These are phyloP conservation scores for Plasmodium ovale DNA, from an alignment of 169 alveolate species.

Conservation along the genomic window DNA sequence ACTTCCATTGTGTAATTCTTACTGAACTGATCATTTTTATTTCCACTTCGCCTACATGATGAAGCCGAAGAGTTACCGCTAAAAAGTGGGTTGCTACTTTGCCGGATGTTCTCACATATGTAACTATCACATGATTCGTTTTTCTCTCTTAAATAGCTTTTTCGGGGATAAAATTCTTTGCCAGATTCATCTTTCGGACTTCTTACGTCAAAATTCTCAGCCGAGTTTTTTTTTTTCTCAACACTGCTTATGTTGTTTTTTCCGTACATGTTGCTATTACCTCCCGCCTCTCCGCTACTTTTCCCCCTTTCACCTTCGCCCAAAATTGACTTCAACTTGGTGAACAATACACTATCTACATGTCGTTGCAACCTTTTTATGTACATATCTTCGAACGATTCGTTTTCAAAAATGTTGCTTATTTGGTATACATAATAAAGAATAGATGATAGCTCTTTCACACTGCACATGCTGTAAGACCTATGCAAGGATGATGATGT, in stretches of 20 bases:
- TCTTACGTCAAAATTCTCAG: neutral
- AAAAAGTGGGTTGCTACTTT: neutral
- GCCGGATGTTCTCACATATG: neutral
- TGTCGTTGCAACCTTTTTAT: slow-evolving; percentile 17
- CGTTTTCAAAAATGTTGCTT: slow-evolving; percentile 33
- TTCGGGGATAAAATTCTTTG: neutral
- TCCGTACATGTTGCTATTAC: neutral
- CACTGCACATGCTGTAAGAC: slow-evolving; percentile 10
- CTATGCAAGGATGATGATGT: slow-evolving; percentile 14
- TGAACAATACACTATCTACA: slow-evolving; percentile 29
- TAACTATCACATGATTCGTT: neutral
- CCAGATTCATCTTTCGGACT: neutral
- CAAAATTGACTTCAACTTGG: slow-evolving; percentile 21
- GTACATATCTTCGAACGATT: slow-evolving; percentile 35
- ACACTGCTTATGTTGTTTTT: neutral
- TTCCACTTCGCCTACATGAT: neutral
- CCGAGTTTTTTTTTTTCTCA: neutral
- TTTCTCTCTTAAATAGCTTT: neutral
- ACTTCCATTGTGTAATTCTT: neutral
- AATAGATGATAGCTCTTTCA: slow-evolving; percentile 4
- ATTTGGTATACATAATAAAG: slow-evolving; percentile 63
- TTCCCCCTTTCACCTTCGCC: neutral
- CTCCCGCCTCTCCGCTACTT: neutral
- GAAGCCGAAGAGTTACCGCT: neutral
- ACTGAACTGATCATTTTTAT: neutral